Evolutionary conservation across 768 basidiomycete species (phyloP), one percentile per base, ranked within the genome.

Genomic region (Candolleomyces eurysporus): DNA sequence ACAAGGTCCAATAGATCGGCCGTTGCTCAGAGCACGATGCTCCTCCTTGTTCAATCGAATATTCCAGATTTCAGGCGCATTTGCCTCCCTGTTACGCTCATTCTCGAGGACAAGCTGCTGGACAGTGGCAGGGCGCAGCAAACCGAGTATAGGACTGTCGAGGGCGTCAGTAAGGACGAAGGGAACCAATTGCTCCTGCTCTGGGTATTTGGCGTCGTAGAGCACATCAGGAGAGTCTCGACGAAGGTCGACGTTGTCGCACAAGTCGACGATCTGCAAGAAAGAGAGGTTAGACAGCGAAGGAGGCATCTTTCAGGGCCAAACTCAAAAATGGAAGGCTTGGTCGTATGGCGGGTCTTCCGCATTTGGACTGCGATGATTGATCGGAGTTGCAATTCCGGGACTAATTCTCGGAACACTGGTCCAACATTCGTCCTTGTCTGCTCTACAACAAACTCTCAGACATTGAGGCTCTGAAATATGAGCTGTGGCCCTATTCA

Each of bases 191-290:
- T 52, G 65, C 52, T 26, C 48, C 42, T n/a, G 68, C 61, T 49
- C 65, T 54, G 32, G 45, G 30, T 36, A 54, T 57, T 56, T 62
- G 67, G 67, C 54, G 48, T 61, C 61, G 56, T 61, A 61, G 36
- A 61, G 48, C 31, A 61, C 31, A 42, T 61, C 54, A n/a, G 56
- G 54, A 31, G 56, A 73, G 61, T 60, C 67, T 59, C 61, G 68
- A 60, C 64, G 73, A 67, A 79, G 61, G 42, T 76, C 79, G 58
- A 85, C 85, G 72, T 94, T 95, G 72, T 94, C 85, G 79, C 90
- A 92, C 46, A 74, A 69, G 55, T 86, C 76, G 62, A 94, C 74
- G 60, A 94, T 69, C 26, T 88, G 81, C 26, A 94, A 79, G 66
- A 88, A 86, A 19, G 82, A 79, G 17, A 77, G 66, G 60, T 68